Conservation (phyloP, 371 early-diverging fungal species). For the Chytridiales sp. region DNA sequence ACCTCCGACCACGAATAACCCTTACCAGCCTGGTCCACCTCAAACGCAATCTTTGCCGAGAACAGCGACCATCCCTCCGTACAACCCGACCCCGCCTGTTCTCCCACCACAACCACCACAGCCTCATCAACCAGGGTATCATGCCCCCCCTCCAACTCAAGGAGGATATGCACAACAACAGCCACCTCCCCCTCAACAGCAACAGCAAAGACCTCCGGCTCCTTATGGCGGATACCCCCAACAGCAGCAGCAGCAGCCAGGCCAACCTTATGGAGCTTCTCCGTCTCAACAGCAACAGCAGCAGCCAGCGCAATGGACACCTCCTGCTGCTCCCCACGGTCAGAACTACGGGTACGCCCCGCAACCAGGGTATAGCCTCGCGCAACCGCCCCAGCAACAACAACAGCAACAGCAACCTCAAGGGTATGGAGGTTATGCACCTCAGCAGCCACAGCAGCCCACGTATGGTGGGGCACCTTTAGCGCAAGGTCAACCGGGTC, state of each 20-base stretch:
- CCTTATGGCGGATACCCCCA: slow-evolving; percentile 1
- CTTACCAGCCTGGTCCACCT: no score
- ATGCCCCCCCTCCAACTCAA: slow-evolving; percentile 10
- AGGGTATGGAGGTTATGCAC: neutral
- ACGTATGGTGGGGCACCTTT: no score
- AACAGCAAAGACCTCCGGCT: neutral
- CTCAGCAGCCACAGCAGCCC: slow-evolving; percentile 4
- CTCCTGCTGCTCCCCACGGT: neutral
- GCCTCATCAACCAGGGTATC: slow-evolving; percentile 2
- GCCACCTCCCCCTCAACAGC: slow-evolving; percentile 24
- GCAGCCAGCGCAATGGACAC: neutral
- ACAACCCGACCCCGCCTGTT: no score
- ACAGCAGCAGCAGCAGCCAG: slow-evolving; percentile 20
- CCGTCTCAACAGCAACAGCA: slow-evolving; percentile 8
- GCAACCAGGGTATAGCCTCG: neutral
- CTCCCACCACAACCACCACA: neutral
- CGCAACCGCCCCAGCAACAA: slow-evolving; percentile 6
- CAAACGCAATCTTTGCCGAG: no score
- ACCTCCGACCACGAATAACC: slow-evolving; percentile 16
- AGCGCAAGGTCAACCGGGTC: no score
- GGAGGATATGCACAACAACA: slow-evolving; percentile 30
- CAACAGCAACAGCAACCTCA: neutral
- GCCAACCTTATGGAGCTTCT: slow-evolving; percentile 10
- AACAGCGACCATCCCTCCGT: no score
- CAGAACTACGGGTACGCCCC: neutral